Conservation (phyloP, 2,329 filamentous ascomycete genomes). For the Pseudogymnoascus destructans region DNA sequence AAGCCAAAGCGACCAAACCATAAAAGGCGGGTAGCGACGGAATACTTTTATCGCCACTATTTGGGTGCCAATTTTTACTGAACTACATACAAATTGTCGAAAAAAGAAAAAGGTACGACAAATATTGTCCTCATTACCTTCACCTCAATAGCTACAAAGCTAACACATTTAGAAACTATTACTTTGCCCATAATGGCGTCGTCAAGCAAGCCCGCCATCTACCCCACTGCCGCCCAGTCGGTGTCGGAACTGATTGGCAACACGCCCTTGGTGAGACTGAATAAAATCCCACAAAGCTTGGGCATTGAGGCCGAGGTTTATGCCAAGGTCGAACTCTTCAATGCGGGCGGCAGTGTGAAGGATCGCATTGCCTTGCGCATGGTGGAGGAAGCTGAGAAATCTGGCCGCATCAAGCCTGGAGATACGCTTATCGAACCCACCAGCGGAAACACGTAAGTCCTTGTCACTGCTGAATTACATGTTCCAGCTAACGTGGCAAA, state of each 20-base stretch:
- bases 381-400: conserved; percentile 89
- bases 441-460: conserved; percentile 69
- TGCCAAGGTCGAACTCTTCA: conserved; percentile 86
- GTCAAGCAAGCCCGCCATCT: conserved; percentile 17
- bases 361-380: conserved; percentile 93
- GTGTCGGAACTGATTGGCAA: conserved; percentile 86
- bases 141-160: background rate
- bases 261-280: conserved; percentile 87
- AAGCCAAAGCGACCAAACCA: background rate
- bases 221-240: conserved; percentile 35
- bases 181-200: background rate
- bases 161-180: background rate
- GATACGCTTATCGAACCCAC: conserved; percentile 97
- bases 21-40: background rate
- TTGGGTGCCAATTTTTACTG: background rate
- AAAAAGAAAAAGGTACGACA: background rate
- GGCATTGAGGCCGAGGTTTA: conserved; percentile 84
- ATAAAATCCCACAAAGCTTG: conserved; percentile 81
- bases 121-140: background rate
- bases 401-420: conserved; percentile 87
- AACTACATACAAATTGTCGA: background rate
- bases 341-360: conserved; percentile 86
- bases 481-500: conserved; percentile 19
- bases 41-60: conserved; percentile 7
- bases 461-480: conserved; percentile 10